Conservation (phyloP, 331 rosid species). For the Arachis monticola region DNA sequence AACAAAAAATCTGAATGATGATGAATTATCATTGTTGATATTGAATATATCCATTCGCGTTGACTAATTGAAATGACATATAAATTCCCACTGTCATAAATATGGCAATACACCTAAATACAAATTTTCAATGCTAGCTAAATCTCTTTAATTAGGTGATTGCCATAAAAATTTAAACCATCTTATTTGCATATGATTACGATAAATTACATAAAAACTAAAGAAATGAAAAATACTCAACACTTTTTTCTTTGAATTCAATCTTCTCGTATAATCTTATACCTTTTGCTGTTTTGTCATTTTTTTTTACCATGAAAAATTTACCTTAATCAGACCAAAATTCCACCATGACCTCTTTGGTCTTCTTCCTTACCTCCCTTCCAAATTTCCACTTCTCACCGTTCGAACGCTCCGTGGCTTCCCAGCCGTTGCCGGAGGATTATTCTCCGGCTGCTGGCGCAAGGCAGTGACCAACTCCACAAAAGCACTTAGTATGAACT, state of each 20-base stretch:
- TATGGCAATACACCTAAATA: no score
- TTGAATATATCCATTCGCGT: no score
- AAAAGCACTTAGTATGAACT: conserved; percentile 69
- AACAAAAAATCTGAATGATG: no score
- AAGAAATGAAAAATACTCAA: background rate
- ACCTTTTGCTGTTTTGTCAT: background rate
- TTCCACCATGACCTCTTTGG: conserved; percentile 28
- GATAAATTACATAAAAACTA: background rate
- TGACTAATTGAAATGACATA: no score
- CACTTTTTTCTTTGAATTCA: background rate
- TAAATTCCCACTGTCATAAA: no score
- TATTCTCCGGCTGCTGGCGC: conserved; percentile 41
- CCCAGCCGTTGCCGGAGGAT: background rate
- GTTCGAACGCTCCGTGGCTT: conserved; percentile 49
- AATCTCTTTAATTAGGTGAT: no score
- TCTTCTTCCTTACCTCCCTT: conserved; percentile 27
- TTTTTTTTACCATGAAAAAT: background rate
- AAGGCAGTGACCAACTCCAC: conserved; percentile 58
- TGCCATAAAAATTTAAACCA: background rate
- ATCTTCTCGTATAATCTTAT: background rate
- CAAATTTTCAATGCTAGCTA: no score
- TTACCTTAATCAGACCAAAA: conserved; percentile 15
- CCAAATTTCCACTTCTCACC: conserved; percentile 14
- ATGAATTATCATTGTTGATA: no score
- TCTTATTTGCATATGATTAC: background rate